These are phyloP conservation scores for Plasmodium blacklocki DNA, from an alignment of 169 alveolate species.

Conservation along the genomic window DNA sequence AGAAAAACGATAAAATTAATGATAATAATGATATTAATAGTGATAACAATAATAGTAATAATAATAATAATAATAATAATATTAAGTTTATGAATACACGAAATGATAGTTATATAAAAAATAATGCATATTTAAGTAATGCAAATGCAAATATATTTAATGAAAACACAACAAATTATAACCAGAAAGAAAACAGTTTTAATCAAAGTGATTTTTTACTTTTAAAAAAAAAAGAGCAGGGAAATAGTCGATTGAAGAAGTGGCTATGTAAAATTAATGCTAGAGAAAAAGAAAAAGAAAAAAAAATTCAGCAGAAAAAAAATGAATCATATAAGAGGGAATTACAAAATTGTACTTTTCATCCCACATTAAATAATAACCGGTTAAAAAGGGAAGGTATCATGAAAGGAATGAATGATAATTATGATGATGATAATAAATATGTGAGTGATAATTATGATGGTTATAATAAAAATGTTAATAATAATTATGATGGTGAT, in stretches of 20 bases:
- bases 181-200: slow-evolving; percentile 1
- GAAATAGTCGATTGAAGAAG: slow-evolving; percentile 26
- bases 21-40: neutral
- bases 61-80: neutral
- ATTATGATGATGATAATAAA: neutral
- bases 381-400: neutral
- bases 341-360: slow-evolving; percentile 56
- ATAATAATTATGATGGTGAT: too few relatives aligned
- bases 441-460: neutral
- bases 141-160: neutral
- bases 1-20: neutral
- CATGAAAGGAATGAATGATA: neutral
- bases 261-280: slow-evolving; percentile 66
- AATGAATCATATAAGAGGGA: slow-evolving; percentile 31
- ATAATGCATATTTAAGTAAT: too few relatives aligned
- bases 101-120: neutral
- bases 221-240: slow-evolving; percentile 50
- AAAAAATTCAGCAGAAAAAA: slow-evolving; percentile 62
- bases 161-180: too few relatives aligned
- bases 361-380: slow-evolving; percentile 29
- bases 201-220: slow-evolving; percentile 36
- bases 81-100: neutral
- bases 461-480: too few relatives aligned
- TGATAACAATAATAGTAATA: neutral
- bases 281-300: slow-evolving; percentile 65